Conservation (phyloP, 768 basidiomycete genomes). For the Russula earlei region DNA sequence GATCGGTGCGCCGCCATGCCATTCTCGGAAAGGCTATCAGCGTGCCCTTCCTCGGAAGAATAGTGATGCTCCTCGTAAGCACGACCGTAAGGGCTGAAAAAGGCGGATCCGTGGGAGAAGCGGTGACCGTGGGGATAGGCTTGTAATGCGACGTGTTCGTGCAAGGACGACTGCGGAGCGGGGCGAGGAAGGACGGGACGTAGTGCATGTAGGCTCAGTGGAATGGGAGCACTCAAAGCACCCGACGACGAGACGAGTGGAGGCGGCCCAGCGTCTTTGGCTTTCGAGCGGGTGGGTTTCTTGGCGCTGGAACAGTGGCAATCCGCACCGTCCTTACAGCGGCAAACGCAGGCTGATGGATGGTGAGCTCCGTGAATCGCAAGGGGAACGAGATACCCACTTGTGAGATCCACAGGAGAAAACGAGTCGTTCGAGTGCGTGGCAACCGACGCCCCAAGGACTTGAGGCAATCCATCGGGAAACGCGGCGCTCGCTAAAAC, state of each 20-base stretch:
- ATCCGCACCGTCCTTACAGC: slow-evolving; percentile 22
- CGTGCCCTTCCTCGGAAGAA: slow-evolving; percentile 23
- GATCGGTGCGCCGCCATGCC: background rate
- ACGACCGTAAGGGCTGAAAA: slow-evolving; percentile 60
- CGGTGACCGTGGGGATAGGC: slow-evolving; percentile 34
- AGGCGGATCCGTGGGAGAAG: slow-evolving; percentile 35
- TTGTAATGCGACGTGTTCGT: slow-evolving; percentile 32
- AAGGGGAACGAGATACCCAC: slow-evolving; percentile 5
- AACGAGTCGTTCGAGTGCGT: slow-evolving; percentile 38
- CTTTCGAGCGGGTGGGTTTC: background rate
- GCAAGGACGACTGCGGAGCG: slow-evolving; percentile 26
- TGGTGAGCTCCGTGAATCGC: background rate
- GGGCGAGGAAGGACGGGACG: slow-evolving; percentile 67
- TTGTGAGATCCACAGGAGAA: slow-evolving; percentile 53
- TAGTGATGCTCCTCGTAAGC: slow-evolving; percentile 46
- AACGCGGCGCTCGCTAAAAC: slow-evolving; percentile 66
- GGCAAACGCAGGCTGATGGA: slow-evolving; percentile 27
- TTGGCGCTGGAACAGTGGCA: slow-evolving; percentile 12
- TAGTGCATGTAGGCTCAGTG: slow-evolving; percentile 26
- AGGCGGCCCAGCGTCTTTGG: background rate
- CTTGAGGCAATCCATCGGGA: slow-evolving; percentile 65
- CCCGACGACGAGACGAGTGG: slow-evolving; percentile 13
- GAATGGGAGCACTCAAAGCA: slow-evolving; percentile 9
- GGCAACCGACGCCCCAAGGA: slow-evolving; percentile 56
- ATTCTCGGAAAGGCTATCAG: slow-evolving; percentile 10